phyloP scores from a whole-genome alignment of 257 asterid genomes.

The Paulownia fortunei region DNA sequence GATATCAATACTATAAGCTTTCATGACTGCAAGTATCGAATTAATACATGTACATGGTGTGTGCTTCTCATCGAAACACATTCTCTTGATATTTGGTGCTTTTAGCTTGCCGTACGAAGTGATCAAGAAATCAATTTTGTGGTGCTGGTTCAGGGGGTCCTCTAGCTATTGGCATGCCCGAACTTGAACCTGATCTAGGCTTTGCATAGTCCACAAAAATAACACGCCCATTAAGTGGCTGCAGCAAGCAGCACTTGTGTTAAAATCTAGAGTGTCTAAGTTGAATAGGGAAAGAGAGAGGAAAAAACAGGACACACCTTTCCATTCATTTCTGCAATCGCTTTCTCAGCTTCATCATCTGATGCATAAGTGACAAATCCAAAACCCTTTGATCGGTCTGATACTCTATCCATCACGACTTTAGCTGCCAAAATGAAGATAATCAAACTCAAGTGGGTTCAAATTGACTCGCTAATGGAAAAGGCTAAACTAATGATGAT shows the following conservation, averaged over 20 bases:
- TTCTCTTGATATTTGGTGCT: background rate
- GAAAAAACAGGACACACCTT: conserved; percentile 49
- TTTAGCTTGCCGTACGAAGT: background rate
- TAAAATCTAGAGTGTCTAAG: background rate
- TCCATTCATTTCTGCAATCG: conserved; percentile 78
- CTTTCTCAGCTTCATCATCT: conserved; percentile 84
- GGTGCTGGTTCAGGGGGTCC: conserved; percentile 75
- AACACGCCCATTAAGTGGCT: conserved; percentile 82
- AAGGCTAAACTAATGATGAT: background rate
- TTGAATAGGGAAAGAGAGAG: background rate
- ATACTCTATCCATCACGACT: conserved; percentile 71
- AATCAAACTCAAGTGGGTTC: conserved; percentile 22
- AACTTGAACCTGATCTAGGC: conserved; percentile 48
- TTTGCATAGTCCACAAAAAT: conserved; percentile 84
- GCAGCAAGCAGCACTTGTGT: conserved; percentile 26
- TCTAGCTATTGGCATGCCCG: conserved; percentile 71
- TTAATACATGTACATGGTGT: background rate
- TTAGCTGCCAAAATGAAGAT: conserved; percentile 57
- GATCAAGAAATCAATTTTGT: conserved; percentile 34
- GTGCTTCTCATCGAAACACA: background rate
- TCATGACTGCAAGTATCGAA: too few species aligned
- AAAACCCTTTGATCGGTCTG: conserved; percentile 87
- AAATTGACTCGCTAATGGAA: background rate
- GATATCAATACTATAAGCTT: background rate
- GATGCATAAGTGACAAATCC: conserved; percentile 92